These are phyloP conservation scores for Bipolaris gigantea DNA, from an alignment of 2,329 filamentous ascomycete species.

Conservation along the genomic window DNA sequence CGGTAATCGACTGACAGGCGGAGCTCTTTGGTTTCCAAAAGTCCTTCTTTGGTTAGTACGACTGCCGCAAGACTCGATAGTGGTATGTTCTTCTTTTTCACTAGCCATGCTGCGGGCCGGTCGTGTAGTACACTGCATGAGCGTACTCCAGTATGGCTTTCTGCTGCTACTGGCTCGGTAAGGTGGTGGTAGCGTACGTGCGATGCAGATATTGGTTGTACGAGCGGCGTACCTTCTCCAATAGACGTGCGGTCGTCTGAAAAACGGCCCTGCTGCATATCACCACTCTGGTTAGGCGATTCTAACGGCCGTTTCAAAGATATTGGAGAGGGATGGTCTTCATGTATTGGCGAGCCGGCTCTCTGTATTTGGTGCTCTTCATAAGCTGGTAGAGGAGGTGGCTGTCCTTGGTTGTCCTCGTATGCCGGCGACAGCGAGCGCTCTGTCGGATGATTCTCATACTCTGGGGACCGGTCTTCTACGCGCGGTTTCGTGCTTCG, in stretches of 20 bases:
- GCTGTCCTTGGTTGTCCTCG: not conserved
- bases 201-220: not conserved
- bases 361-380: not conserved
- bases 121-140: constrained; percentile 30
- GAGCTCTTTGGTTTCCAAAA: constrained; percentile 28
- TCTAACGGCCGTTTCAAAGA: not conserved
- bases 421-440: not conserved
- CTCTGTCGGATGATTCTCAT: not conserved
- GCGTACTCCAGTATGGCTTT: constrained; percentile 7
- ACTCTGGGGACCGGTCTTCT: not conserved
- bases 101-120: constrained; percentile 33
- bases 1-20: constrained; percentile 25
- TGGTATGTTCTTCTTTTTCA: constrained; percentile 27
- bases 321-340: not conserved
- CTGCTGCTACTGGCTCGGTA: not conserved
- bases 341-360: not conserved
- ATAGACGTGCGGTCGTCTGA: not conserved
- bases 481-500: constrained; percentile 14
- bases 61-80: constrained; percentile 34
- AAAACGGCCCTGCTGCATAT: not conserved
- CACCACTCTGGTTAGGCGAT: not conserved
- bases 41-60: constrained; percentile 31
- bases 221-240: not conserved
- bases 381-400: not conserved
- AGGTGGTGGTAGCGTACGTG: not conserved